Percentiles rank a stretch among this genome's conserved stretches.
These are phyloP conservation scores for Fraxinus latifolia DNA, from an alignment of 305 asterid genomes.

Conservation along the genomic window DNA sequence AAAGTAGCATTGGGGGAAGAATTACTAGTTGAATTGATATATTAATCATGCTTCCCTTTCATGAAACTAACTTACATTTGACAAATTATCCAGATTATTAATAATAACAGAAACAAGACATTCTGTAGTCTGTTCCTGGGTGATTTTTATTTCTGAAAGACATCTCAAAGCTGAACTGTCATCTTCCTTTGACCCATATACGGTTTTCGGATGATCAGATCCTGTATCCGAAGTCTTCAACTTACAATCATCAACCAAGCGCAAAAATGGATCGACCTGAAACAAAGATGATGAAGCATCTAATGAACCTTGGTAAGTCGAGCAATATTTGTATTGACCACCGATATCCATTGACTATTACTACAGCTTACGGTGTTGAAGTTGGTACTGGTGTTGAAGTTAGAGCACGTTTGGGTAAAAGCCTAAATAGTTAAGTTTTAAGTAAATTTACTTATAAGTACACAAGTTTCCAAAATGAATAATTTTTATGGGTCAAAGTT, in stretches of 20 bases:
- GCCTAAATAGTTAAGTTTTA: neutral
- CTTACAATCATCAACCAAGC: constrained; percentile 80
- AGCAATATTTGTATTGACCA: neutral
- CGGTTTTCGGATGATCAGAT: constrained; percentile 31
- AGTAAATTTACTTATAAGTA: neutral
- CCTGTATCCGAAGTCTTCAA: constrained; percentile 57
- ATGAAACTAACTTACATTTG: constrained; percentile 44
- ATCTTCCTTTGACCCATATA: constrained; percentile 83
- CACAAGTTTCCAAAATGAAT: neutral
- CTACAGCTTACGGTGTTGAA: neutral
- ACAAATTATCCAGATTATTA: constrained; percentile 50
- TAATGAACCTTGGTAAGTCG: neutral
- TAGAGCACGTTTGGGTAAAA: neutral
- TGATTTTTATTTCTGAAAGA: constrained; percentile 62
- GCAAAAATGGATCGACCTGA: constrained; percentile 89
- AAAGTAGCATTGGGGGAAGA: constrained; percentile 11
- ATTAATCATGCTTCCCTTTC: neutral
- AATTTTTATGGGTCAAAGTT: neutral
- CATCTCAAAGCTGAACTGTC: constrained; percentile 56
- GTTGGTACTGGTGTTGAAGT: neutral
- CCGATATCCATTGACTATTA: neutral
- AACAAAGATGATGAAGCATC: constrained; percentile 9
- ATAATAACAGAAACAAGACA: constrained; percentile 63
- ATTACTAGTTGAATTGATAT: neutral
- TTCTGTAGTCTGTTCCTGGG: constrained; percentile 55